Conservation (phyloP, 1,284 basidiomycete species). For the Ustilago cynodontis region DNA sequence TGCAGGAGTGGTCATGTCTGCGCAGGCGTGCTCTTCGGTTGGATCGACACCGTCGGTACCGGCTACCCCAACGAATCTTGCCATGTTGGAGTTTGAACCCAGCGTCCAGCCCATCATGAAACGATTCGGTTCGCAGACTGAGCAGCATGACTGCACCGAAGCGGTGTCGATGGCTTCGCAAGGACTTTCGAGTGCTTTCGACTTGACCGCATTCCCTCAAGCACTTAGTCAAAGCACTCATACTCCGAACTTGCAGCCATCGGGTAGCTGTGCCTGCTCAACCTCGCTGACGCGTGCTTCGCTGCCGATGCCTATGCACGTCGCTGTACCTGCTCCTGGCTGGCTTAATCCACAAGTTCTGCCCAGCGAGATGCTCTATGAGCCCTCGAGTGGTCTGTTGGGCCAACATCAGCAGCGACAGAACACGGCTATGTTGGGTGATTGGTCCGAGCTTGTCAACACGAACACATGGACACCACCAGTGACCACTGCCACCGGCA, state of each 20-base stretch:
- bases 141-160: neutral
- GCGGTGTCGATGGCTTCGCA: neutral
- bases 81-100: conserved; percentile 4
- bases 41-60: conserved; percentile 22
- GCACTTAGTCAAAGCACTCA: neutral
- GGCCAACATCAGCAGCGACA: conserved; percentile 3
- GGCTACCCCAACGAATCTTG: conserved; percentile 11
- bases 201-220: conserved; percentile 12
- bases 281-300: conserved; percentile 1
- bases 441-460: conserved; percentile 7
- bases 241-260: neutral
- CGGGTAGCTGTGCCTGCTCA: conserved; percentile 10
- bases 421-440: neutral
- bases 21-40: neutral
- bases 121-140: neutral
- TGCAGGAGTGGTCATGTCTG: neutral
- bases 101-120: neutral
- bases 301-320: neutral
- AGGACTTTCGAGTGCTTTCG: conserved; percentile 19
- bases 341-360: conserved; percentile 18
- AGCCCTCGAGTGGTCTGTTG: neutral
- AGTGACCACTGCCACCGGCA: neutral
- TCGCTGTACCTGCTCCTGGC: conserved; percentile 20
- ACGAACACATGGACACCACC: neutral
- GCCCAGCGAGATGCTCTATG: neutral